phyloP scores from a whole-genome alignment of 495 filamentous ascomycete species.

The Bombardia bombarda region DNA sequence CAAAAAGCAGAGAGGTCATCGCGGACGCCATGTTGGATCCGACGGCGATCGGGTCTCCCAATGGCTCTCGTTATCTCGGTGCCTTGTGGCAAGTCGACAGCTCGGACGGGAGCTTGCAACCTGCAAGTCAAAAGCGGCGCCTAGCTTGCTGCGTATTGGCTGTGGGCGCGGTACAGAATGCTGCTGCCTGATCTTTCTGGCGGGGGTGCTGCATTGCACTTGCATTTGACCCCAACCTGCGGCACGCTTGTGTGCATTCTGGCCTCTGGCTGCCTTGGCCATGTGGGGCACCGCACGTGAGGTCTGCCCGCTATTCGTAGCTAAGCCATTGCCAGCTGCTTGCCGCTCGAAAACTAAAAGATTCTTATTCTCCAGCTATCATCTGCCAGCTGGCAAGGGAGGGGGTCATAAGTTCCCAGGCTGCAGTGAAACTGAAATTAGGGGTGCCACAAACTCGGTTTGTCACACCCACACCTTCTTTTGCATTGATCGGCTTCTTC shows the following conservation, averaged over 20 bases:
- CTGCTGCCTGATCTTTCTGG: conserved; percentile 23
- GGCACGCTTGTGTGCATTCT: not conserved
- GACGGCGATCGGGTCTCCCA: no score
- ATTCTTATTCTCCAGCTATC: no score
- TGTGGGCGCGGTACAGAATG: conserved; percentile 15
- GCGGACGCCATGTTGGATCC: no score
- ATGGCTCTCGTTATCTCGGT: conserved; percentile 27
- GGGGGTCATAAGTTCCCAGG: not conserved
- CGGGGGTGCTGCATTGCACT: conserved; percentile 1
- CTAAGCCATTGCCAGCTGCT: not conserved
- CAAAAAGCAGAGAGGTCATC: no score
- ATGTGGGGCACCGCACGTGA: not conserved
- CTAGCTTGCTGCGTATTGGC: conserved; percentile 5
- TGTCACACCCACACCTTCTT: no score
- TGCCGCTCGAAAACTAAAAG: not conserved
- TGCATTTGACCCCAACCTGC: not conserved
- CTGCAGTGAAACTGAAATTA: not conserved
- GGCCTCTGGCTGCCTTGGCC: not conserved
- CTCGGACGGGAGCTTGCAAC: not conserved
- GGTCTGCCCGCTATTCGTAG: not conserved
- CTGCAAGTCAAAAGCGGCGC: no score
- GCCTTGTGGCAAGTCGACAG: conserved; percentile 7
- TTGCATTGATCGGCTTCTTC: no score
- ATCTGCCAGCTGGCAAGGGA: not conserved
- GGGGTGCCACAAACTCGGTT: no score